phyloP scores from a whole-genome alignment of 192 early-diverging fungal genomes.

The Linnemannia hyalina region DNA sequence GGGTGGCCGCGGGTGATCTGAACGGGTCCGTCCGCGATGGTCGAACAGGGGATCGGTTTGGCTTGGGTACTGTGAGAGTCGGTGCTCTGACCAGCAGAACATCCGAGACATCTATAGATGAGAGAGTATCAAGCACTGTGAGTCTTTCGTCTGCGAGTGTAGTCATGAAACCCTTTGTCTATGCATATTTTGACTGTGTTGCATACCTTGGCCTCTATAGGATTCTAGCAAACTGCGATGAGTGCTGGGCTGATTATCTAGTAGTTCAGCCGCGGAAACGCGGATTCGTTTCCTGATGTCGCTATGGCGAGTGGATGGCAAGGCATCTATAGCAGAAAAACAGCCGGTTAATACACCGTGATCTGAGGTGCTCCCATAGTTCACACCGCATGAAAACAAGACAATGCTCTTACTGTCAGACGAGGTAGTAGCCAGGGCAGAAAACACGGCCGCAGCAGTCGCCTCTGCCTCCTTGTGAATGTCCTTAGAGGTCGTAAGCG shows the following conservation, averaged over 20 bases:
- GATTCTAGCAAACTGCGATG: slow-evolving; percentile 5
- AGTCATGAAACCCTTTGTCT: not conserved
- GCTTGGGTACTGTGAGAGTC: not conserved
- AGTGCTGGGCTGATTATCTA: not conserved
- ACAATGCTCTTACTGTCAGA: not conserved
- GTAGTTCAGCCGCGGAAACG: not conserved
- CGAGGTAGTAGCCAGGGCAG: not conserved
- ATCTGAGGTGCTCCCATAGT: not conserved
- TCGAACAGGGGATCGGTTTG: not conserved
- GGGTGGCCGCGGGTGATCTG: not conserved
- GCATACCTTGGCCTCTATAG: slow-evolving; percentile 14
- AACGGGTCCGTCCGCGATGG: not conserved
- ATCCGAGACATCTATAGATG: not conserved
- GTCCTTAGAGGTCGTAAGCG: not conserved
- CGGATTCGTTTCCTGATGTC: slow-evolving; percentile 6
- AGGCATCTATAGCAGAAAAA: not conserved
- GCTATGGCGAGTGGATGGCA: not conserved
- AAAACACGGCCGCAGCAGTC: not conserved
- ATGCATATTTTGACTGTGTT: not conserved
- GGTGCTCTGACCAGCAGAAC: slow-evolving; percentile 4
- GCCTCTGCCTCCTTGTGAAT: not conserved
- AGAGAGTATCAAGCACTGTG: not conserved
- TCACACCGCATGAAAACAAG: not conserved
- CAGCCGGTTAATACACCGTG: not conserved
- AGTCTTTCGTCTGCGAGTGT: not conserved